A percentile compares a stretch with the other conserved stretches of the same genome.
phyloP scores from a whole-genome alignment of 768 basidiomycete genomes.

The Pholiota conissans region DNA sequence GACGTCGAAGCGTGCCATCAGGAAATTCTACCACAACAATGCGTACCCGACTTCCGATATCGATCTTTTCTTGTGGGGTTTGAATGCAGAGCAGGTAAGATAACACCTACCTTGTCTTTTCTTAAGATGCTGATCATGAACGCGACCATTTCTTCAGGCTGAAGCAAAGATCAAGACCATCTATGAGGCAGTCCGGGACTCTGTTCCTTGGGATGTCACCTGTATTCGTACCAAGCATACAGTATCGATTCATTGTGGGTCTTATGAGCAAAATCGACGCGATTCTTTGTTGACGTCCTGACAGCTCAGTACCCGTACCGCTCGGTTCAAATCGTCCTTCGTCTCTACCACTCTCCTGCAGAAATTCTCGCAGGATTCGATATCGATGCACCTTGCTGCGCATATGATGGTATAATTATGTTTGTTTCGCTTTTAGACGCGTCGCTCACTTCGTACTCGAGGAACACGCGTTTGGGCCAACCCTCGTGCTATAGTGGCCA shows the following conservation, averaged over 20 bases:
- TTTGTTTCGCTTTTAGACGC: not conserved
- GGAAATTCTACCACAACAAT: conserved; percentile 56
- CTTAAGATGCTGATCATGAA: not conserved
- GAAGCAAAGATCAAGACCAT: conserved; percentile 59
- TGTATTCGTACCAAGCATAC: conserved; percentile 68
- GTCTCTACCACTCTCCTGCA: conserved; percentile 61
- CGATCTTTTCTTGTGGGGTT: conserved; percentile 62
- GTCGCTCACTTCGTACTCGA: conserved; percentile 12
- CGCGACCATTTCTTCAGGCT: conserved; percentile 33
- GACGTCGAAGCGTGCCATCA: conserved; percentile 52
- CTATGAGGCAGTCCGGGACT: conserved; percentile 64
- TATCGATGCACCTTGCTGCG: conserved; percentile 63
- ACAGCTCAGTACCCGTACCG: conserved; percentile 67
- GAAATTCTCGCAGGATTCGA: conserved; percentile 71
- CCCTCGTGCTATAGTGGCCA: conserved; percentile 56
- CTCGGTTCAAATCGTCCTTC: conserved; percentile 65
- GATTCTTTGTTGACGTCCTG: not conserved
- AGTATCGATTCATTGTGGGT: conserved; percentile 60
- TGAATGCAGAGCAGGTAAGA: conserved; percentile 52
- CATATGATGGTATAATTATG: conserved; percentile 33
- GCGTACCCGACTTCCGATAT: conserved; percentile 64
- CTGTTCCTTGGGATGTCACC: conserved; percentile 68
- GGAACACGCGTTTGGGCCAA: conserved; percentile 57
- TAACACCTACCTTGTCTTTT: not conserved
- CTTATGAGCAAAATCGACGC: not conserved